Percentiles rank a stretch among this genome's conserved stretches.
Conservation (phyloP, 352 stramenopile species). For the Phytopythium montanum region DNA sequence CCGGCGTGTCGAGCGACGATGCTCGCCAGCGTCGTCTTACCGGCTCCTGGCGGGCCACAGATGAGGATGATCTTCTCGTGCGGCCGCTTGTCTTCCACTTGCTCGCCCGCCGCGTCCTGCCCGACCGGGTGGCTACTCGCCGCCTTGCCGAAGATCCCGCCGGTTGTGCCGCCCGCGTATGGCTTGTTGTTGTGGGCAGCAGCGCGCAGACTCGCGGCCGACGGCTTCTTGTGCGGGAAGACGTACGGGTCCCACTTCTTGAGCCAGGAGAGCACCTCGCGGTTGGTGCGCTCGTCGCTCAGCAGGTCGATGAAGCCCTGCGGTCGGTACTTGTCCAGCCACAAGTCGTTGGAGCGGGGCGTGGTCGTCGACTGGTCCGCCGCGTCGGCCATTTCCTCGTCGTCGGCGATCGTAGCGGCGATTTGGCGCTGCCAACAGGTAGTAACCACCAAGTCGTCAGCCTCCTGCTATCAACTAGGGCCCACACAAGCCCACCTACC, state of each 20-base stretch:
- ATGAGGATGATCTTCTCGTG: constrained; percentile 93
- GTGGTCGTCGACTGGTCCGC: not conserved
- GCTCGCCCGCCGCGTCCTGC: constrained; percentile 5
- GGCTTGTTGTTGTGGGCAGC: constrained; percentile 2
- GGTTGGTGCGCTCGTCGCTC: constrained; percentile 95
- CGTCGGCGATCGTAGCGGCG: constrained; percentile 41
- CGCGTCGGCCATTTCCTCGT: constrained; percentile 8
- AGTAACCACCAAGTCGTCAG: constrained; percentile 11
- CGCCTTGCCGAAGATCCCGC: constrained; percentile 10
- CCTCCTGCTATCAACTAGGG: not conserved
- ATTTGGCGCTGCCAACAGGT: constrained; percentile 52
- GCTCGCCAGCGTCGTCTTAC: constrained; percentile 97
- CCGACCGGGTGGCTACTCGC: constrained; percentile 7
- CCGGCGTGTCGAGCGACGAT: constrained; percentile 95
- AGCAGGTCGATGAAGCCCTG: constrained; percentile 93
- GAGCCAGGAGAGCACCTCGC: constrained; percentile 94
- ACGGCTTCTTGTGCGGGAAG: constrained; percentile 74
- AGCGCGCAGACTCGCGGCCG: constrained; percentile 12
- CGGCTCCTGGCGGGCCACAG: constrained; percentile 90
- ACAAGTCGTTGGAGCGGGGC: constrained; percentile 50
- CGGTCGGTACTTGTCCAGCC: constrained; percentile 97
- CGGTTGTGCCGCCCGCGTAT: constrained; percentile 2
- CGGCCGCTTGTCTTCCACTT: constrained; percentile 43
- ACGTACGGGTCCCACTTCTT: constrained; percentile 96
- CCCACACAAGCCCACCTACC: constrained; percentile 14